Evolutionary conservation across 495 filamentous ascomycete species (phyloP), one percentile per base, ranked within the genome.

Genomic region (Durotheca rogersii): DNA sequence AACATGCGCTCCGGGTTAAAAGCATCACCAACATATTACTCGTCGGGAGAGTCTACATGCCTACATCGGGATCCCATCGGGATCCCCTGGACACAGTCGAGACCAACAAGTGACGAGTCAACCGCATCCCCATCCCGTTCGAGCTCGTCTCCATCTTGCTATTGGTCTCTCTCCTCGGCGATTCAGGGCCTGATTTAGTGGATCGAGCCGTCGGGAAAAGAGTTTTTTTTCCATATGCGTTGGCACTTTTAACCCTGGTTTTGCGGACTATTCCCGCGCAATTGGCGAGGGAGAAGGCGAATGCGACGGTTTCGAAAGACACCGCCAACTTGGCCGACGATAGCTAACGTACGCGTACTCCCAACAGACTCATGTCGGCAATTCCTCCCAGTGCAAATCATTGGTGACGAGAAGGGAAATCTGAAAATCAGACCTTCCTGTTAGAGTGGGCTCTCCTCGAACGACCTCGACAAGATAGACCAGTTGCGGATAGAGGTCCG

Each of bases 241-340:
- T n/a, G n/a, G n/a, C n/a, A n/a, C n/a, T n/a, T n/a, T n/a, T n/a
- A n/a, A n/a, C n/a, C n/a, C n/a, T n/a, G n/a, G n/a, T n/a, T n/a
- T n/a, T n/a, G n/a, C n/a, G n/a, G n/a, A 15, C 39, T 34, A 19
- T 20, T 27, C 19, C 20, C 29, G 20, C 49, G 41, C 31, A 36
- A 59, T 42, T 42, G 37, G 18, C 50, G 32, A 59, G 46, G 45
- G 32, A 47, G 23, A 53, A 47, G 21, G 27, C 21, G 27, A 18
- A 52, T 41, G 40, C 17, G 29, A 30, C 50, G n/a, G 56, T 59
- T 59, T 54, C 56, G 45, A 51, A 59, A 46, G 34, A 38, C 45
- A 36, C n/a, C n/a, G n/a, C n/a, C n/a, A n/a, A n/a, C n/a, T n/a
- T n/a, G n/a, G n/a, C n/a, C n/a, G n/a, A n/a, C n/a, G n/a, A n/a